Evolutionary conservation across 371 early-diverging fungal genomes (phyloP).

Genomic region (Zychaea mexicana): DNA sequence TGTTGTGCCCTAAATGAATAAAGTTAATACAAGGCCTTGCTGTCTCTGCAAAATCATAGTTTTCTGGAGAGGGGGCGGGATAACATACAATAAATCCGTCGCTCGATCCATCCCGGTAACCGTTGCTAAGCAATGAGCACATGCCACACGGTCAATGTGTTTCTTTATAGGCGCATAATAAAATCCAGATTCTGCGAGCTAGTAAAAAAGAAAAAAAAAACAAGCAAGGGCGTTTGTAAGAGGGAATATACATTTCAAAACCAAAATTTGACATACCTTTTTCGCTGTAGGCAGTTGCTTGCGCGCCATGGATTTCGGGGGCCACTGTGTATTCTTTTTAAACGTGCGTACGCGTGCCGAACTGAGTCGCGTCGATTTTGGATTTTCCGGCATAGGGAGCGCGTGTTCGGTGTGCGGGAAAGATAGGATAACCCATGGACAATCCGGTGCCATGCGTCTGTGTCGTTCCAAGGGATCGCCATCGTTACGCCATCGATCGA

Average conservation of each 20-base stretch:
- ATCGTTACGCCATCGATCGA: constrained; percentile 27
- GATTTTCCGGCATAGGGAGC: not conserved
- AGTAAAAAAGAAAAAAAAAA: not conserved
- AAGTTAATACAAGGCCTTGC: not conserved
- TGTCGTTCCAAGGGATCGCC: constrained; percentile 31
- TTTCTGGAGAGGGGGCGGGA: no score
- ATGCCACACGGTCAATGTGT: constrained; percentile 15
- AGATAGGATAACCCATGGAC: constrained; percentile 28
- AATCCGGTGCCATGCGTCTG: constrained; percentile 22
- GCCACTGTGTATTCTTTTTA: constrained; percentile 28
- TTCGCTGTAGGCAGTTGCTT: constrained; percentile 10
- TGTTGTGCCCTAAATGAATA: not conserved
- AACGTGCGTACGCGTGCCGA: constrained; percentile 32
- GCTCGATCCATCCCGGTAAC: constrained; percentile 9
- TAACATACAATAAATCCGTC: constrained; percentile 16
- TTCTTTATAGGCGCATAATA: constrained; percentile 24
- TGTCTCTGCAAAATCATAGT: not conserved
- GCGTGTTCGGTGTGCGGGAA: constrained; percentile 18
- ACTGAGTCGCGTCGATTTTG: constrained; percentile 15
- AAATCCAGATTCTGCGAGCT: constrained; percentile 43
- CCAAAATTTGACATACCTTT: constrained; percentile 22
- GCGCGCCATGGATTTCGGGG: constrained; percentile 15
- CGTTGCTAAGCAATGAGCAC: constrained; percentile 27
- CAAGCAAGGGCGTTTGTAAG: no score
- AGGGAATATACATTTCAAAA: no score